Conservation (phyloP, 2,329 filamentous ascomycete species). For the Cyphellophora attinorum region DNA sequence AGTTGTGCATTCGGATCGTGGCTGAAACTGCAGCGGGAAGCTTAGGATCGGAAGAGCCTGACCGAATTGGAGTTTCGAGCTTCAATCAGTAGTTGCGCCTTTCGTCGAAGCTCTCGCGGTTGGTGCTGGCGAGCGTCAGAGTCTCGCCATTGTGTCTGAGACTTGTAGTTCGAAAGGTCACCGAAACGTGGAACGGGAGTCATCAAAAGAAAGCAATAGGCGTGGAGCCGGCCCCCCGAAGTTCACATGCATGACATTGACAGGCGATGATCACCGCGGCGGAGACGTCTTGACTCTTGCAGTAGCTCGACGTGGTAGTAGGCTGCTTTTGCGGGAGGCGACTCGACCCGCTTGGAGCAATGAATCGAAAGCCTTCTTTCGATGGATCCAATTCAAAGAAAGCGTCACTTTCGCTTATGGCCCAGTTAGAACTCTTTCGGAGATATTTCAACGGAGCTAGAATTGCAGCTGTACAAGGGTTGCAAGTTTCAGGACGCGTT, state of each 20-base stretch:
- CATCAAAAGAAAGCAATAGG: too few relatives aligned
- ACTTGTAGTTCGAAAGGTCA: too few relatives aligned
- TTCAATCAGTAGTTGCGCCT: too few relatives aligned
- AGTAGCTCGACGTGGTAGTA: not conserved
- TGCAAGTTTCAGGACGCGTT: not conserved
- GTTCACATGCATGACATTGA: not conserved
- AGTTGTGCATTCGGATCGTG: too few relatives aligned
- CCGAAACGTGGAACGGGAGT: too few relatives aligned
- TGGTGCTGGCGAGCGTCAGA: too few relatives aligned
- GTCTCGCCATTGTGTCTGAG: too few relatives aligned
- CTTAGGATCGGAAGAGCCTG: too few relatives aligned
- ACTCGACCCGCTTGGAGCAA: not conserved
- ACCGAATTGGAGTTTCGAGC: too few relatives aligned
- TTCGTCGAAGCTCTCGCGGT: too few relatives aligned
- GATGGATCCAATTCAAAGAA: not conserved
- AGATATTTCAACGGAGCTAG: conserved; percentile 1
- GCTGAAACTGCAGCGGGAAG: too few relatives aligned
- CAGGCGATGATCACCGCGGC: not conserved
- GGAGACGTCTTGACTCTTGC: not conserved
- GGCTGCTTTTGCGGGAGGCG: not conserved
- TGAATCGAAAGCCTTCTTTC: not conserved
- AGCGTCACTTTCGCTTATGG: not conserved
- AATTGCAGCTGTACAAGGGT: not conserved
- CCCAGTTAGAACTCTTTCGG: not conserved
- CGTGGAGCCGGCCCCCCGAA: too few relatives aligned